Conservation (phyloP, 2,329 filamentous ascomycete genomes). For the Scedosporium boydii region DNA sequence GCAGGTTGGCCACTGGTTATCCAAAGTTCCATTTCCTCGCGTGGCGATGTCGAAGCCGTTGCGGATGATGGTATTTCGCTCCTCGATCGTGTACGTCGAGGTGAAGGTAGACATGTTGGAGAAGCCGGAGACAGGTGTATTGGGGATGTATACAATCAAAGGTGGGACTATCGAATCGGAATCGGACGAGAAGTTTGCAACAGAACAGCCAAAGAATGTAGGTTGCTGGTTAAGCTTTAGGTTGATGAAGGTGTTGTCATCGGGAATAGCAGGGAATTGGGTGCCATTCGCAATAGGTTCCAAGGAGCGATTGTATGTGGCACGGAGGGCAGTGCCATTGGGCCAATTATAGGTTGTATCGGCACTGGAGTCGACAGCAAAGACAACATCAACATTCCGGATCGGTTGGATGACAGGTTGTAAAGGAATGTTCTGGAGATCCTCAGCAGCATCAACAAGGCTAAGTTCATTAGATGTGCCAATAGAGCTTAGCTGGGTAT, state of each 20-base stretch:
- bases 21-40: conserved; percentile 68
- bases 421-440: conserved; percentile 70
- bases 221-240: conserved; percentile 49
- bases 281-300: conserved; percentile 39
- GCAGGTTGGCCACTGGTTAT: conserved; percentile 68
- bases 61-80: conserved; percentile 71
- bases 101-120: conserved; percentile 77
- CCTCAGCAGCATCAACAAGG: conserved; percentile 73
- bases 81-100: conserved; percentile 47
- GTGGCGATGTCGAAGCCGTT: conserved; percentile 84
- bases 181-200: conserved; percentile 38
- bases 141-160: conserved; percentile 80
- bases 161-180: conserved; percentile 43
- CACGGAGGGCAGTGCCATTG: conserved; percentile 48
- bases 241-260: conserved; percentile 44
- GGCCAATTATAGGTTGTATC: conserved; percentile 51
- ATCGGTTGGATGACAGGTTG: conserved; percentile 47
- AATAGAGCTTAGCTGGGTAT: conserved; percentile 31
- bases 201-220: conserved; percentile 57
- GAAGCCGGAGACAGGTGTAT: conserved; percentile 65
- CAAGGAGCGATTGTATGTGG: conserved; percentile 46
- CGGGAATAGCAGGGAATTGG: conserved; percentile 49
- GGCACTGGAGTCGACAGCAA: conserved; percentile 55
- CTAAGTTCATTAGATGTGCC: conserved; percentile 46
- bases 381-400: conserved; percentile 50